These are phyloP conservation scores for Penicillium subrubescens DNA, from an alignment of 495 filamentous ascomycete species.

Conservation along the genomic window DNA sequence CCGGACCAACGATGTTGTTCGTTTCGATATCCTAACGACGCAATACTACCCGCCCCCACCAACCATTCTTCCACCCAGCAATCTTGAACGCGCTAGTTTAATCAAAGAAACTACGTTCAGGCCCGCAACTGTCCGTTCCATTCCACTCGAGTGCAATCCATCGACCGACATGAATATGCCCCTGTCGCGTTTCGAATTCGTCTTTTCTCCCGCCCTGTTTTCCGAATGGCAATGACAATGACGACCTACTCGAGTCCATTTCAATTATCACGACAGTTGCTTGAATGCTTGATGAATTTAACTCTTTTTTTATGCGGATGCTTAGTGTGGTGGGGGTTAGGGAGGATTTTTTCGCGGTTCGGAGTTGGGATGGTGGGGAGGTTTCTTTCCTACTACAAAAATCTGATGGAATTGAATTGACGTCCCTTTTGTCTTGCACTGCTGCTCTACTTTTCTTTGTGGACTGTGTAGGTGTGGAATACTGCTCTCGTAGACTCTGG, in stretches of 20 bases:
- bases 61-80: constrained; percentile 4
- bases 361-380: constrained; percentile 19
- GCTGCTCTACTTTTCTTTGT: background rate
- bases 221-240: constrained; percentile 5
- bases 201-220: background rate
- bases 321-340: constrained; percentile 1
- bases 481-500: background rate
- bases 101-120: constrained; percentile 19
- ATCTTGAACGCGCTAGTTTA: constrained; percentile 32
- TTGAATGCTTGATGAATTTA: constrained; percentile 3
- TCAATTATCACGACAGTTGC: background rate
- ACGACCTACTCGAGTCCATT: constrained; percentile 2
- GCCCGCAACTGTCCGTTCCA: constrained; percentile 2
- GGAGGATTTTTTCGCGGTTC: constrained; percentile 9
- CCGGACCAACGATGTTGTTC: constrained; percentile 23
- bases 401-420: constrained; percentile 38
- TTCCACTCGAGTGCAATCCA: background rate
- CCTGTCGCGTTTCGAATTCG: background rate
- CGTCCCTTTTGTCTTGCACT: constrained; percentile 27
- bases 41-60: constrained; percentile 20
- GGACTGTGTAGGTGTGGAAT: background rate
- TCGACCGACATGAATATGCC: background rate
- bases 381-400: constrained; percentile 29
- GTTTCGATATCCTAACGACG: constrained; percentile 28
- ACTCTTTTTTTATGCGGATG: background rate